These are phyloP conservation scores for Aspergillus calidoustus DNA, from an alignment of 2,329 filamentous ascomycete species.

Conservation along the genomic window DNA sequence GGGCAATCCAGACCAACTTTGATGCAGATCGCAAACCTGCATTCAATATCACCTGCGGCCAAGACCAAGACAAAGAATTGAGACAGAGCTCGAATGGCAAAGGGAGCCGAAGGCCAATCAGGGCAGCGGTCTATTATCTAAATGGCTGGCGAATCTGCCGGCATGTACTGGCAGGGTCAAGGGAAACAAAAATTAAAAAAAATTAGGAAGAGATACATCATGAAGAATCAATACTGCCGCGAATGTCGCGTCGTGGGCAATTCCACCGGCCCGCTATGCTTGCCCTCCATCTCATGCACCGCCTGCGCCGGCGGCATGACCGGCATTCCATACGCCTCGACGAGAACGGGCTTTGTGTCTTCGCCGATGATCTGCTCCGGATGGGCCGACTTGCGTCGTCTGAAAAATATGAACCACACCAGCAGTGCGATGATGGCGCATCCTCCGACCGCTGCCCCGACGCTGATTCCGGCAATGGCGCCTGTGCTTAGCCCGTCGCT, in stretches of 20 bases:
- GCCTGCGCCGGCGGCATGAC: neutral
- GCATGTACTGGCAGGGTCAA: neutral
- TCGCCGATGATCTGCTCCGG: neutral
- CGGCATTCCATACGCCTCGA: neutral
- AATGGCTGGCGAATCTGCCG: neutral
- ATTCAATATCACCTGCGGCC: neutral
- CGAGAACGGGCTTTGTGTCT: neutral
- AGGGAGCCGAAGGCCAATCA: neutral
- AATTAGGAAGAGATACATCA: neutral
- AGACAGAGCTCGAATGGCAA: neutral
- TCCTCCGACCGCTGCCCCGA: slow-evolving; percentile 4
- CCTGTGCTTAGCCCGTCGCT: slow-evolving; percentile 1
- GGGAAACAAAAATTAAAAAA: neutral
- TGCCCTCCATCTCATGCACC: slow-evolving; percentile 1
- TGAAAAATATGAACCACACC: slow-evolving; percentile 4
- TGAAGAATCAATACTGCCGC: neutral
- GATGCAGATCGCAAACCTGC: neutral
- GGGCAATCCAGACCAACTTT: too few species aligned
- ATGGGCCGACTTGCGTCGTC: neutral
- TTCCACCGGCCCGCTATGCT: neutral
- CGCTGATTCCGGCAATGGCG: slow-evolving; percentile 14
- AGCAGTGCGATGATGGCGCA: neutral
- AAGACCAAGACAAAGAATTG: neutral
- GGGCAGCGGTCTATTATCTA: neutral
- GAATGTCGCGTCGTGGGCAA: neutral